A percentile compares a stretch with the other conserved stretches of the same genome.
Evolutionary conservation across 345 rosid genomes (phyloP).

Genomic region (Syzygium aromaticum): DNA sequence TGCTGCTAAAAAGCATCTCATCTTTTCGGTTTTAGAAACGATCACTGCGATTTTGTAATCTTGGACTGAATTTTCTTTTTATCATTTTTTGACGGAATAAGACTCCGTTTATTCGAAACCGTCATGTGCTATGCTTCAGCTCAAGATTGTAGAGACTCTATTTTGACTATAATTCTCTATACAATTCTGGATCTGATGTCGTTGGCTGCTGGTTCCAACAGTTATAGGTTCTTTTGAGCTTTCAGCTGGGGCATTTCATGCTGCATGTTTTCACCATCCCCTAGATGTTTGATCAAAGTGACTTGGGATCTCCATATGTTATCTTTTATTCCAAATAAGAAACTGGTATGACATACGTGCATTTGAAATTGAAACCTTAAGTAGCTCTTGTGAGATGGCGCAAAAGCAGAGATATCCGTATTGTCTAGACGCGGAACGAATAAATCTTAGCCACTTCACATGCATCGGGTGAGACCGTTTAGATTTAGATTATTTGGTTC

Average conservation of each 20-base stretch:
- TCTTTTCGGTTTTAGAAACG: not conserved
- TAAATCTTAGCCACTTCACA: not conserved
- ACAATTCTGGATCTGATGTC: not conserved
- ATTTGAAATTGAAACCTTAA: not conserved
- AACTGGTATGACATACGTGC: not conserved
- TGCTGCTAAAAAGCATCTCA: not conserved
- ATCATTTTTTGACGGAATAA: not conserved
- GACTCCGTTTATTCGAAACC: not conserved
- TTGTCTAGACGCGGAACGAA: not conserved
- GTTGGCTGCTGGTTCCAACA: not conserved
- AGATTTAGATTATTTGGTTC: not conserved
- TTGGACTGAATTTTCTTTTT: not conserved
- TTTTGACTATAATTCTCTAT: not conserved
- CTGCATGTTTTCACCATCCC: not conserved
- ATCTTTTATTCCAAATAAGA: not conserved
- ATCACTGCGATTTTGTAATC: not conserved
- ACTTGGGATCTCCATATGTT: not conserved
- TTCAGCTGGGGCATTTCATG: not conserved
- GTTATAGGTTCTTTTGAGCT: not conserved
- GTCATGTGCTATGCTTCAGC: not conserved
- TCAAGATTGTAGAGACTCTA: not conserved
- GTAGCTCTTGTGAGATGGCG: not conserved
- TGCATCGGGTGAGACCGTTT: not conserved
- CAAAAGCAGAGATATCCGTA: not conserved
- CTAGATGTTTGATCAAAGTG: not conserved